Conservation (phyloP, 2,329 filamentous ascomycete genomes). For the Penicillium sp. region DNA sequence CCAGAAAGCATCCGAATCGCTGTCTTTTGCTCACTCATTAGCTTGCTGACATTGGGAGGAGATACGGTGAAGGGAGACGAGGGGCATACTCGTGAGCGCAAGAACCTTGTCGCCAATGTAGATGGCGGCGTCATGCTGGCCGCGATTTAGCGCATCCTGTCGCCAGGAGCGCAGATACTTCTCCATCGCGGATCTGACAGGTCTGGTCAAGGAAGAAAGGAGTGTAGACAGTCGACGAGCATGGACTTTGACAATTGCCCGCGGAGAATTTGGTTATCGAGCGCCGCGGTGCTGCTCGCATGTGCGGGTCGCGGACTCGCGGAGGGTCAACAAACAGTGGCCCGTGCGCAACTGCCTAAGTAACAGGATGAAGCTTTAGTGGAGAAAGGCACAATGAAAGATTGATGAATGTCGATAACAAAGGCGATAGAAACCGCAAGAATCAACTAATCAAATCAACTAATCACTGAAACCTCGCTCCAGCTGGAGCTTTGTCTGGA, state of each 20-base stretch:
- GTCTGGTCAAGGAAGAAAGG: background rate
- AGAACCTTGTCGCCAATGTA: constrained; percentile 97
- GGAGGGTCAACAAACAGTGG: constrained; percentile 31
- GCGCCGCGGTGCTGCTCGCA: constrained; percentile 22
- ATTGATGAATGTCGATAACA: background rate
- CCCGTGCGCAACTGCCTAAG: constrained; percentile 23
- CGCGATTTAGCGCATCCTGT: constrained; percentile 92
- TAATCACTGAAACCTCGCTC: background rate
- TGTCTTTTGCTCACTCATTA: constrained; percentile 62
- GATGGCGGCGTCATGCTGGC: constrained; percentile 94
- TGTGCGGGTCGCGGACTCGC: constrained; percentile 29
- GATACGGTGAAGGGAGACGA: background rate
- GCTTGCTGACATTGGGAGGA: background rate
- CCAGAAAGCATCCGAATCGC: constrained; percentile 94
- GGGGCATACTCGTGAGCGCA: constrained; percentile 77
- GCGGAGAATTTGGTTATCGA: constrained; percentile 20
- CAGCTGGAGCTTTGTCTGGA: background rate
- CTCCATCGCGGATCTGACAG: constrained; percentile 68
- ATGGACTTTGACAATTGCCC: constrained; percentile 6
- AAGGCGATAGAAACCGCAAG: background rate
- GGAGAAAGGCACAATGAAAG: background rate
- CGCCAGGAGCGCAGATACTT: constrained; percentile 92
- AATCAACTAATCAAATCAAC: too few species aligned
- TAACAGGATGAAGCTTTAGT: background rate
- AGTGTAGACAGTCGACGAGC: background rate